Evolutionary conservation across 371 early-diverging fungal genomes (phyloP).

Genomic region (Mucor irregularis): DNA sequence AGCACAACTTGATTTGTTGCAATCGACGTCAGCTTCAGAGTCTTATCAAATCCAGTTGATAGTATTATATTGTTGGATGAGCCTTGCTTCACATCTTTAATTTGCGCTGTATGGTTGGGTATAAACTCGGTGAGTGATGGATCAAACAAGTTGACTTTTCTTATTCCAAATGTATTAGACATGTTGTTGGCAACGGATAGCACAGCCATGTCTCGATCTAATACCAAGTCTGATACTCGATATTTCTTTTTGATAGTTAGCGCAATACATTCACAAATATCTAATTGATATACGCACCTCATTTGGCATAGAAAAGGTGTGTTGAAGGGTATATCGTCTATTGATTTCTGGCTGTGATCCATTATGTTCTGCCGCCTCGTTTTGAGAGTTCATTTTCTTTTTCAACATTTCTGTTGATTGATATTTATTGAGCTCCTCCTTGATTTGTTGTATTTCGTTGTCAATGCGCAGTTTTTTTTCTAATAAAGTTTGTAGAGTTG

Average conservation of each 20-base stretch:
- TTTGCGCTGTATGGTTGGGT: conserved; percentile 7
- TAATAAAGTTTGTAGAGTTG: neutral
- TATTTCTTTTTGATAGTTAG: no score
- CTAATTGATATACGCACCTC: no score
- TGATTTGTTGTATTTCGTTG: neutral
- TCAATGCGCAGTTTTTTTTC: no score
- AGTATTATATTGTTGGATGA: neutral
- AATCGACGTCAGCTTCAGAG: conserved; percentile 19
- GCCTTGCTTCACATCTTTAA: conserved; percentile 19
- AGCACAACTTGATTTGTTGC: conserved; percentile 10
- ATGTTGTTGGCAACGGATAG: conserved; percentile 2
- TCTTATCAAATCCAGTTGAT: conserved; percentile 26
- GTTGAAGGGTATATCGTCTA: neutral
- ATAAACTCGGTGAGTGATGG: conserved; percentile 20
- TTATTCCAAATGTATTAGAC: conserved; percentile 8
- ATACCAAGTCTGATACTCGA: conserved; percentile 9
- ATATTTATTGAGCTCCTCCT: neutral
- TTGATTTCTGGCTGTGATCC: no score
- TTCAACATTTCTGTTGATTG: neutral
- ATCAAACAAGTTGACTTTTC: conserved; percentile 23
- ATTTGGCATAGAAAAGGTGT: neutral
- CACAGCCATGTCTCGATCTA: conserved; percentile 2
- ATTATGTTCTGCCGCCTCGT: no score
- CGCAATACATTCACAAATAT: no score
- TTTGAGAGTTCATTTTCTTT: neutral